These are phyloP conservation scores for Globisporangium spiculum DNA, from an alignment of 352 stramenopile genomes.

Conservation along the genomic window DNA sequence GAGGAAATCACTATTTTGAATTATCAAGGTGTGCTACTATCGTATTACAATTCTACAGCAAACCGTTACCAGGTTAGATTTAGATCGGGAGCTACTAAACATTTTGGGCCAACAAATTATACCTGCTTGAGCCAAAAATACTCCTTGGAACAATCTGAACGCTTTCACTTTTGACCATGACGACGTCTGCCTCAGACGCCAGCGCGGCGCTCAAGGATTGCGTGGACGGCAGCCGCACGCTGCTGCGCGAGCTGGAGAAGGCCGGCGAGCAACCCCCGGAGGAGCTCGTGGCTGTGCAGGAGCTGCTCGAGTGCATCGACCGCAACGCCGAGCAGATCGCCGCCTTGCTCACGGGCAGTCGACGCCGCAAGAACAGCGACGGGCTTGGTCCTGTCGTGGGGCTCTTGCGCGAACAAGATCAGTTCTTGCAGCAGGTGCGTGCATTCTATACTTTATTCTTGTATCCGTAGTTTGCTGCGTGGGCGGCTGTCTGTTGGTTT, in stretches of 20 bases:
- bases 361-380: constrained; percentile 19
- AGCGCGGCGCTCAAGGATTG: constrained; percentile 19
- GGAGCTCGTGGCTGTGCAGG: constrained; percentile 56
- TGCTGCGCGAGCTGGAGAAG: constrained; percentile 36
- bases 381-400: constrained; percentile 33
- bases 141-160: neutral
- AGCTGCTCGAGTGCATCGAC: constrained; percentile 63
- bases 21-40: too few relatives aligned
- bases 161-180: constrained; percentile 5
- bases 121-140: too few relatives aligned
- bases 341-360: constrained; percentile 39
- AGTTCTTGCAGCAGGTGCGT: constrained; percentile 37
- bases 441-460: neutral
- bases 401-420: constrained; percentile 60
- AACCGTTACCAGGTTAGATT: too few relatives aligned
- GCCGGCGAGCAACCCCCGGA: constrained; percentile 27
- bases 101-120: too few relatives aligned
- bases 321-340: constrained; percentile 74
- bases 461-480: neutral
- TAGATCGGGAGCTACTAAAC: too few relatives aligned
- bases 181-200: neutral
- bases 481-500: neutral
- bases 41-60: too few relatives aligned
- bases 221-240: constrained; percentile 28
- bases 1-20: too few relatives aligned